Conservation (phyloP, 2,329 filamentous ascomycete genomes). For the Cladosporium oxysporum region DNA sequence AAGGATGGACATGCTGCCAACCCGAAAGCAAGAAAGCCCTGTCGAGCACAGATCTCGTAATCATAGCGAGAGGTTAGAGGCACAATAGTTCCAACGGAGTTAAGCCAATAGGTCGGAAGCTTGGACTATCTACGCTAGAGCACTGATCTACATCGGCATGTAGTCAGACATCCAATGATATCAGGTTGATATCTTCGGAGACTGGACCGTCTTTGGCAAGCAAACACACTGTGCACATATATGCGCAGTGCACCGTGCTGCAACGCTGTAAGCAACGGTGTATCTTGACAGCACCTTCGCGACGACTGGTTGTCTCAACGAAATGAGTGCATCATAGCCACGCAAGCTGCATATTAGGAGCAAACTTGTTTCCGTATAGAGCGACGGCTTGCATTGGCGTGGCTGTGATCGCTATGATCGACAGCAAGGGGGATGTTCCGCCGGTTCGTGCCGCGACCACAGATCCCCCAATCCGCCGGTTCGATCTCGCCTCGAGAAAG, state of each 20-base stretch:
- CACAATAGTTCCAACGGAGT: neutral
- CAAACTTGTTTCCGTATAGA: conserved; percentile 2
- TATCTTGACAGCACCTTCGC: neutral
- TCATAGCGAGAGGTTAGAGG: neutral
- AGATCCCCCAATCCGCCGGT: neutral
- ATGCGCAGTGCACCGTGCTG: neutral
- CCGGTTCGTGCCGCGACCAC: neutral
- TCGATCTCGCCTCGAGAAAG: conserved; percentile 1
- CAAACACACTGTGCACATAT: neutral
- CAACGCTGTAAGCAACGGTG: neutral
- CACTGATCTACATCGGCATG: neutral
- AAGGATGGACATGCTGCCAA: neutral
- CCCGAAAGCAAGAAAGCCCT: neutral
- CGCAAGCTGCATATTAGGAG: conserved; percentile 11
- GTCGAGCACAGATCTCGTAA: neutral
- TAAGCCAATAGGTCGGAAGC: conserved; percentile 13
- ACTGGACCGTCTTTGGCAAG: neutral
- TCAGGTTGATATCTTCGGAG: neutral
- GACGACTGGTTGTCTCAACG: neutral
- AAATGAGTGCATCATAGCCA: conserved; percentile 7
- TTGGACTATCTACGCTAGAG: neutral
- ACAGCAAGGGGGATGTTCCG: conserved; percentile 7
- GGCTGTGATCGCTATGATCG: conserved; percentile 2
- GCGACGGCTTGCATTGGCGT: neutral
- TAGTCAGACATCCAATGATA: neutral